Conservation (phyloP, 495 filamentous ascomycete species). For the Penicillium diatomitis region DNA sequence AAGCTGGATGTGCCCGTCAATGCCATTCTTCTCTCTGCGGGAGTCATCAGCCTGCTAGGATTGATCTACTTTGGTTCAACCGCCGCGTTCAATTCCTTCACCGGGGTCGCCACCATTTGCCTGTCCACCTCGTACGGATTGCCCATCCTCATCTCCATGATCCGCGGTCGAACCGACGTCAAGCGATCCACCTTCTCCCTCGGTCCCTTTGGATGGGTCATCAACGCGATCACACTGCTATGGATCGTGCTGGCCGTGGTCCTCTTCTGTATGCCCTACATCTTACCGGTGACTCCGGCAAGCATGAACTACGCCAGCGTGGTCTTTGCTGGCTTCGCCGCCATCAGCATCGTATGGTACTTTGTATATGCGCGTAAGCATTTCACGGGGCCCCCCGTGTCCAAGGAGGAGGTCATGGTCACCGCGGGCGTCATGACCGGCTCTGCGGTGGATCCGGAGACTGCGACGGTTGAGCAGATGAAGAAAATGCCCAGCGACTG, state of each 20-base stretch:
- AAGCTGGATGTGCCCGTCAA: conserved; percentile 48
- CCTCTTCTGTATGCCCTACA: conserved; percentile 48
- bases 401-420: conserved; percentile 25
- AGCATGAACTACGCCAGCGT: conserved; percentile 55
- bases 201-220: conserved; percentile 41
- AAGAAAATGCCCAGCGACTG: conserved; percentile 10
- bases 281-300: conserved; percentile 35
- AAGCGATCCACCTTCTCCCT: conserved; percentile 40
- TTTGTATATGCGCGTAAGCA: conserved; percentile 58
- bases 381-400: conserved; percentile 58
- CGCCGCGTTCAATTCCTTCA: conserved; percentile 58
- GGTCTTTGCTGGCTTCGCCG: conserved; percentile 52
- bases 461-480: conserved; percentile 6
- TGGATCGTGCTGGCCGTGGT: conserved; percentile 46
- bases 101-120: conserved; percentile 57
- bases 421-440: conserved; percentile 28
- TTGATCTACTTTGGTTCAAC: conserved; percentile 55
- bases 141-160: conserved; percentile 51
- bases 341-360: conserved; percentile 55
- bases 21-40: conserved; percentile 47
- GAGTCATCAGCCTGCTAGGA: conserved; percentile 47
- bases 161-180: conserved; percentile 40
- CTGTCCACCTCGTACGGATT: conserved; percentile 53
- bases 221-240: conserved; percentile 39
- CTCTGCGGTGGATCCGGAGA: conserved; percentile 20